Evolutionary conservation across 148 eudicot species (phyloP), one percentile per base, ranked within the genome.

Genomic region (Amaranthus cruentus): DNA sequence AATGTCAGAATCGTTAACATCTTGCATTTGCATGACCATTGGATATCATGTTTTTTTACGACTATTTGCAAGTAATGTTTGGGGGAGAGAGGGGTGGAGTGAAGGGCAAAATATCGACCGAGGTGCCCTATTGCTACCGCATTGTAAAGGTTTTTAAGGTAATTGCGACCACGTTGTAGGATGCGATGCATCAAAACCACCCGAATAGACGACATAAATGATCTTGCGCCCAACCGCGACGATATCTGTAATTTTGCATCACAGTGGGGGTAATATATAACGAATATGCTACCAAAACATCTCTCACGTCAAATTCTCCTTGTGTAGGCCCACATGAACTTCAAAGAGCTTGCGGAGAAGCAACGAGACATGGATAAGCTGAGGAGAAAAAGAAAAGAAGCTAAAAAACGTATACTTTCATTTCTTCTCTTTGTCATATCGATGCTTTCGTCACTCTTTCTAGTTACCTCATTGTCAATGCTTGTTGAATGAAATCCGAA

Each of bases 361-460:
- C 85, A 87, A 28, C 84, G 80, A 78, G 85, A 79, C 74, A 77
- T 80, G 75, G 90, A 89, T 21, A 77, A 83, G 79, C 77, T 89
- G 47, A 83, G 86, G 78, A 86, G 83, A 76, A 93, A 91, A 80
- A 85, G 92, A 80, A 91, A 85, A 81, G 94, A 89, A 58, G 84
- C 84, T 60, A 93, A 93, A 81, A 93, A 85, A 84, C 95, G 98
- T 93, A 85, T 46, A 18, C 43, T 9, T 15, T 54, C 52, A 49
- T 62, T 50, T 7, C 47, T 14, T 49, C 28, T 28, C 18, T 51
- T 46, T 43, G n/a, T 61, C 62, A 63, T 46, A 48, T 7, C 11
- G 12, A 66, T 66, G 42, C 69, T 28, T 64, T 64, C 28, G 6
- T 47, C 52, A n/a, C 15, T 47, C 28, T 47, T 64, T 47, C 3